These are phyloP conservation scores for Salvia miltiorrhiza DNA, from an alignment of 257 asterid species.

Conservation along the genomic window DNA sequence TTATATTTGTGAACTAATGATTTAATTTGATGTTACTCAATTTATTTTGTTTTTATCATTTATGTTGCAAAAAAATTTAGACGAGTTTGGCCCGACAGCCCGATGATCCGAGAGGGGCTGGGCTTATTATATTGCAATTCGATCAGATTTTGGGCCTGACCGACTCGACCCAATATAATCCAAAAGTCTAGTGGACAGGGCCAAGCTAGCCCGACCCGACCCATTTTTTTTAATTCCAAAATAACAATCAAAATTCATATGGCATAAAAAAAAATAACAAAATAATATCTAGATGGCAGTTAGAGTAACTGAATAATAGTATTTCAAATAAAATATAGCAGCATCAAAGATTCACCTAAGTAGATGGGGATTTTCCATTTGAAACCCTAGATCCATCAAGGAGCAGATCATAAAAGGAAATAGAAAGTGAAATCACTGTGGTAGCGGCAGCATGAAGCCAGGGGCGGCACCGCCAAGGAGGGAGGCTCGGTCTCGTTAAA, in stretches of 20 bases:
- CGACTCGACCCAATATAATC: too few relatives aligned
- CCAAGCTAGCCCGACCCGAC: too few relatives aligned
- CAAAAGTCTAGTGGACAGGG: too few relatives aligned
- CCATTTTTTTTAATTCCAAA: too few relatives aligned
- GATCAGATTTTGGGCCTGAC: too few relatives aligned
- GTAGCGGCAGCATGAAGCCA: conserved; percentile 17
- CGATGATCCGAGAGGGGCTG: too few relatives aligned
- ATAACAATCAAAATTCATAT: not conserved
- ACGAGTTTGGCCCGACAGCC: too few relatives aligned
- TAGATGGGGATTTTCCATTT: not conserved
- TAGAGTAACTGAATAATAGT: not conserved
- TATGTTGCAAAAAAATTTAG: too few relatives aligned
- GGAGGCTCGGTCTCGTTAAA: conserved; percentile 44
- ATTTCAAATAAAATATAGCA: not conserved
- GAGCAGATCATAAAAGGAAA: not conserved
- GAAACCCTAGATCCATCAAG: conserved; percentile 11
- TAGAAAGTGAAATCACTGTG: conserved; percentile 11
- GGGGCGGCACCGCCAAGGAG: conserved; percentile 52
- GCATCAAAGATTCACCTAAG: not conserved
- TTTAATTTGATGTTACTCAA: too few relatives aligned
- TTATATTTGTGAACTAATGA: too few relatives aligned
- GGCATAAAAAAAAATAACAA: not conserved
- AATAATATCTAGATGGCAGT: not conserved
- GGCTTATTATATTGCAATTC: too few relatives aligned
- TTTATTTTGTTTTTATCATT: too few relatives aligned